phyloP scores from a whole-genome alignment of 1,139 yeast genomes.

The Meyerozyma guilliermondii region DNA sequence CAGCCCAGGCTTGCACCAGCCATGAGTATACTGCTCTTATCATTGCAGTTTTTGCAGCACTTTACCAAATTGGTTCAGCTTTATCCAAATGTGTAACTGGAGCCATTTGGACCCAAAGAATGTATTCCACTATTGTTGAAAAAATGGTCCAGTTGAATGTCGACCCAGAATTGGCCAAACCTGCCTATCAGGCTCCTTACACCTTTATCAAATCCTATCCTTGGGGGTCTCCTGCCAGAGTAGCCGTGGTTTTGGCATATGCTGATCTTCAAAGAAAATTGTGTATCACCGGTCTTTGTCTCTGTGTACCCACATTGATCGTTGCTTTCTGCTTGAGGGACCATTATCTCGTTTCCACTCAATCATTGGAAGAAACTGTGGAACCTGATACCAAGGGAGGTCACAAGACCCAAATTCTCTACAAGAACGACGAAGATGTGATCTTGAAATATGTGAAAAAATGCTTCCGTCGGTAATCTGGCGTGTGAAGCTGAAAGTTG shows the following conservation, averaged over 20 bases:
- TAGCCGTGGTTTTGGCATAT: conserved; percentile 53
- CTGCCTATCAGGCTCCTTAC: conserved; percentile 53
- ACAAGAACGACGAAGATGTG: conserved; percentile 34
- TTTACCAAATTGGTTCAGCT: conserved; percentile 33
- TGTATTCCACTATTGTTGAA: conserved; percentile 15
- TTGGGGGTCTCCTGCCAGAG: conserved; percentile 61
- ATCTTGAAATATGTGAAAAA: neutral
- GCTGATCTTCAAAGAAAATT: conserved; percentile 54
- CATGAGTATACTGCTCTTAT: conserved; percentile 38
- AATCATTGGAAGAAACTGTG: conserved; percentile 25
- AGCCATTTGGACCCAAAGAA: conserved; percentile 33
- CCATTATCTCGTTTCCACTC: conserved; percentile 38
- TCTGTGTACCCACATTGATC: conserved; percentile 48
- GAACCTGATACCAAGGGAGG: conserved; percentile 20
- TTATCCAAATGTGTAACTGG: conserved; percentile 32
- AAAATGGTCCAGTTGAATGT: conserved; percentile 8
- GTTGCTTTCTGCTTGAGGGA: conserved; percentile 52
- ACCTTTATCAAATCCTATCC: conserved; percentile 39
- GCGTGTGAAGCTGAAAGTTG: no score
- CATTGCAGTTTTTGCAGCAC: conserved; percentile 26
- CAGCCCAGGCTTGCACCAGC: conserved; percentile 27
- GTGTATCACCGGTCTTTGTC: conserved; percentile 51
- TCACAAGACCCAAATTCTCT: conserved; percentile 27
- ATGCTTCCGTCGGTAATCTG: neutral
- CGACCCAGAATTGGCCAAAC: conserved; percentile 23